Evolutionary conservation across 2,329 filamentous ascomycete species (phyloP).

Genomic region (Whalleya microplaca): DNA sequence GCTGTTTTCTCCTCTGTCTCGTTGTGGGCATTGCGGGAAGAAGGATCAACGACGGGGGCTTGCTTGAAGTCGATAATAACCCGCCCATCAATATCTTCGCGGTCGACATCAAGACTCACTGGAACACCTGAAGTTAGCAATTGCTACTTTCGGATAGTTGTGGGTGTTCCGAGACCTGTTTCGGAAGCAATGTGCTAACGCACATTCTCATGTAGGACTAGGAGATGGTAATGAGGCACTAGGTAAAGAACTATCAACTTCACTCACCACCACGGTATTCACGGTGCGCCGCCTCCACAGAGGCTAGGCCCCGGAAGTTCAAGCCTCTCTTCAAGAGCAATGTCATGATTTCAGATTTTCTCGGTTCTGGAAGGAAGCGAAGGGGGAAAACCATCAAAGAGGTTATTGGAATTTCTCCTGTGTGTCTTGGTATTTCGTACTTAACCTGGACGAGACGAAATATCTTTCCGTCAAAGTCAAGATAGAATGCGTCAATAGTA

Average conservation of each 20-base stretch:
- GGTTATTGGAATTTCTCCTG: constrained; percentile 3
- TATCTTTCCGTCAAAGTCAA: constrained; percentile 12
- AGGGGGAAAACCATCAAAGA: constrained; percentile 5
- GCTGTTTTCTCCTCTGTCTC: not conserved
- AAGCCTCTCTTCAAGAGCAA: constrained; percentile 6
- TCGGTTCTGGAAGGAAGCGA: not conserved
- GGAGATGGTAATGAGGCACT: too few species aligned
- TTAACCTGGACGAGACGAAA: constrained; percentile 9
- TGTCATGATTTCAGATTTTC: not conserved
- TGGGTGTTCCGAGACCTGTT: too few species aligned
- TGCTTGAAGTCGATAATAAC: constrained; percentile 15
- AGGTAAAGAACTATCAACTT: too few species aligned
- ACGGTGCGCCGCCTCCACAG: constrained; percentile 15
- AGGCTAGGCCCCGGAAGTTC: constrained; percentile 5
- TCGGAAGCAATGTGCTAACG: too few species aligned
- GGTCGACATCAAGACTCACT: constrained; percentile 6
- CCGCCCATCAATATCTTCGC: constrained; percentile 6
- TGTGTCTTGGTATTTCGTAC: constrained; percentile 11
- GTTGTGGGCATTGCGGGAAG: not conserved
- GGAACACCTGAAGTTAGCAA: too few species aligned
- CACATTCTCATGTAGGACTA: too few species aligned
- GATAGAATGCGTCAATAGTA: constrained; percentile 16
- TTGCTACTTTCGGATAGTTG: too few species aligned
- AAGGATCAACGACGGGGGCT: constrained; percentile 1
- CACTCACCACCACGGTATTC: constrained; percentile 16